phyloP scores from a whole-genome alignment of 2,329 filamentous ascomycete genomes.

The Colletotrichum sp. region DNA sequence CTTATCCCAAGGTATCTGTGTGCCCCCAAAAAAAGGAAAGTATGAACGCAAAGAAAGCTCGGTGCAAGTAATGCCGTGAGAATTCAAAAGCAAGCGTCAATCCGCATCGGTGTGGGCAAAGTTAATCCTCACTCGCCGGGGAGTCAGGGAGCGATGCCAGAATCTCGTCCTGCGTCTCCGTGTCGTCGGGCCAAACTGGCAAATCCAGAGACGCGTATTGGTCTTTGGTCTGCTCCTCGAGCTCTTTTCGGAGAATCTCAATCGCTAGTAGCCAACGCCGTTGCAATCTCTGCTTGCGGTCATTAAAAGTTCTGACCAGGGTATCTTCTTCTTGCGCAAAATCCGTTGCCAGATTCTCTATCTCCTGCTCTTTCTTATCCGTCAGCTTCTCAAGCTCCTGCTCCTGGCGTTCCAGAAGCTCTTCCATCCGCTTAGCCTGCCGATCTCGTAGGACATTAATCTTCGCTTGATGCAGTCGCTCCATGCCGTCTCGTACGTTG shows the following conservation, averaged over 20 bases:
- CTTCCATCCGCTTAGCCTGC: constrained; percentile 66
- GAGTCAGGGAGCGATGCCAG: constrained; percentile 11
- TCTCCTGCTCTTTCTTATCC: constrained; percentile 51
- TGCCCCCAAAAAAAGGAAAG: neutral
- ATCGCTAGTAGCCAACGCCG: constrained; percentile 58
- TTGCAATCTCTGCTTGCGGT: constrained; percentile 49
- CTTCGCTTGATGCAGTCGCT: constrained; percentile 62
- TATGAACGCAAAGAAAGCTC: neutral
- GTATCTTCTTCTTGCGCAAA: constrained; percentile 56
- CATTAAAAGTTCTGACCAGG: constrained; percentile 48
- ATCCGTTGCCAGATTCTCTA: constrained; percentile 51
- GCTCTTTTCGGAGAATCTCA: constrained; percentile 58
- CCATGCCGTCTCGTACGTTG: constrained; percentile 63
- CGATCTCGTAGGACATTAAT: constrained; percentile 71
- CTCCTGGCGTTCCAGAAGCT: constrained; percentile 60
- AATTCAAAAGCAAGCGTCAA: neutral
- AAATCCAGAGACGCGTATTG: constrained; percentile 45
- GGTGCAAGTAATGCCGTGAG: neutral
- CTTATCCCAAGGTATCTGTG: constrained; percentile 14
- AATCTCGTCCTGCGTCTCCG: constrained; percentile 21
- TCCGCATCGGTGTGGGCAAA: neutral
- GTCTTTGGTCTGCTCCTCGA: constrained; percentile 50
- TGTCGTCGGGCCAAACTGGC: constrained; percentile 46
- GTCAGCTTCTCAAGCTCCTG: constrained; percentile 52
- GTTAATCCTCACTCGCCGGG: constrained; percentile 4